Evolutionary conservation across 768 basidiomycete species (phyloP).

Genomic region (Pisolithus orientalis): DNA sequence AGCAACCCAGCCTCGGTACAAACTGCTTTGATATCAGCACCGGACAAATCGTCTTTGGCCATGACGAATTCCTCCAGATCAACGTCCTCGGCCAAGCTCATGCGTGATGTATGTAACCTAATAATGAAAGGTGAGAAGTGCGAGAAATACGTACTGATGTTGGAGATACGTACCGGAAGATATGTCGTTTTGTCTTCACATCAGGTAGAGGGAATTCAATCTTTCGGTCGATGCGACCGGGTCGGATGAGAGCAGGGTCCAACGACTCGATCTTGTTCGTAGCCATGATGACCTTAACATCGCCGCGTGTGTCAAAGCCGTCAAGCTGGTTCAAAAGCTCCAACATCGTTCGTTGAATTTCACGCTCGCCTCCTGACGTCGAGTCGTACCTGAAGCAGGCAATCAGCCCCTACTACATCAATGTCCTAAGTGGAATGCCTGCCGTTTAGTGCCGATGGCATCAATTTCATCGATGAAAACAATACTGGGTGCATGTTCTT

Average conservation of each 20-base stretch:
- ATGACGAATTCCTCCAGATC: constrained; percentile 94
- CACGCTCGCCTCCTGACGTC: constrained; percentile 96
- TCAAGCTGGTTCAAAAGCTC: constrained; percentile 97
- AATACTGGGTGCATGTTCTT: constrained; percentile 97
- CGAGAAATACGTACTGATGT: neutral
- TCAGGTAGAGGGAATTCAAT: constrained; percentile 98
- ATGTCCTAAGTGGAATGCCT: constrained; percentile 13
- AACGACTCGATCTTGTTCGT: constrained; percentile 97
- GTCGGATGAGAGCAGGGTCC: constrained; percentile 96
- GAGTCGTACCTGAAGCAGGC: constrained; percentile 76
- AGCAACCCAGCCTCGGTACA: constrained; percentile 98
- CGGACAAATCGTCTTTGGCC: constrained; percentile 92
- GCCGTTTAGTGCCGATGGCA: constrained; percentile 97
- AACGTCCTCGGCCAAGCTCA: constrained; percentile 85
- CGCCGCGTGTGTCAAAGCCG: constrained; percentile 99
- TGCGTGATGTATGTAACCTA: constrained; percentile 88
- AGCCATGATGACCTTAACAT: constrained; percentile 99
- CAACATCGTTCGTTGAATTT: constrained; percentile 99
- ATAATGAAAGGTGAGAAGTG: constrained; percentile 3
- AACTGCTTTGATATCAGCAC: constrained; percentile 98
- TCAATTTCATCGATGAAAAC: constrained; percentile 99
- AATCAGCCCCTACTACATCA: constrained; percentile 3
- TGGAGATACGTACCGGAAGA: constrained; percentile 65
- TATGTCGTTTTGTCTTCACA: constrained; percentile 97
- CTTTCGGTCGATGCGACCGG: constrained; percentile 97